A percentile compares a stretch with the other conserved stretches of the same genome.
These are phyloP conservation scores for Aspergillus asperescens DNA, from an alignment of 495 filamentous ascomycete genomes.

Conservation along the genomic window DNA sequence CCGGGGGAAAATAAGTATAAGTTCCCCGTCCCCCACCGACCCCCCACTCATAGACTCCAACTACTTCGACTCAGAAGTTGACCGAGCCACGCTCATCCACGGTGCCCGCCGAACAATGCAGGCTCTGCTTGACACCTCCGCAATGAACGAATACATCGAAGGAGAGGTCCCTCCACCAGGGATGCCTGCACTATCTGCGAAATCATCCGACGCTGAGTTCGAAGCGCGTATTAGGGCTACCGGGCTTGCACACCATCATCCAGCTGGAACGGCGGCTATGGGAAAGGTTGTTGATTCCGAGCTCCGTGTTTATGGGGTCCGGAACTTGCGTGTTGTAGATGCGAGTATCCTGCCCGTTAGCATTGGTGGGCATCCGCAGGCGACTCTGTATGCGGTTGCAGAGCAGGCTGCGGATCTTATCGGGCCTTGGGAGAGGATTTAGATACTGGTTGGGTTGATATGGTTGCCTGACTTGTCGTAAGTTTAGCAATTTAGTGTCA, in stretches of 20 bases:
- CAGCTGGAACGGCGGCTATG: not conserved
- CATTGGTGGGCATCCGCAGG: not conserved
- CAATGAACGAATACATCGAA: not conserved
- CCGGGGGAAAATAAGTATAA: constrained; percentile 2
- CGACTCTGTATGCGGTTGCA: constrained; percentile 2
- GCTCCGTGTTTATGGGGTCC: not conserved
- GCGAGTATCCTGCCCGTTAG: not conserved
- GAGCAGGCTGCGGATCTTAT: constrained; percentile 7
- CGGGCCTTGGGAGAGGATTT: too few species aligned
- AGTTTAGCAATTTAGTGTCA: too few species aligned
- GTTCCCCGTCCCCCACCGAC: not conserved
- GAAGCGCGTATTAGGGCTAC: not conserved
- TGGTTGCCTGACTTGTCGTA: too few species aligned
- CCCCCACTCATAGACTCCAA: constrained; percentile 7
- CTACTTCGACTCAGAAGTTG: constrained; percentile 6
- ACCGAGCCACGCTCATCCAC: not conserved
- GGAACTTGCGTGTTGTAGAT: not conserved
- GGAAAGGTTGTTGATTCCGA: constrained; percentile 7
- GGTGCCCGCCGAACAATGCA: not conserved
- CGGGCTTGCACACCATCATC: constrained; percentile 1
- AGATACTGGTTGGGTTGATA: too few species aligned
- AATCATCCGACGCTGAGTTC: not conserved
- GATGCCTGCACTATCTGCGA: not conserved
- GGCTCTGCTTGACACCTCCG: constrained; percentile 2
- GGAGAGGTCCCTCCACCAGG: not conserved